These are phyloP conservation scores for Drosera capensis DNA, from an alignment of 148 eudicot species.

Conservation along the genomic window DNA sequence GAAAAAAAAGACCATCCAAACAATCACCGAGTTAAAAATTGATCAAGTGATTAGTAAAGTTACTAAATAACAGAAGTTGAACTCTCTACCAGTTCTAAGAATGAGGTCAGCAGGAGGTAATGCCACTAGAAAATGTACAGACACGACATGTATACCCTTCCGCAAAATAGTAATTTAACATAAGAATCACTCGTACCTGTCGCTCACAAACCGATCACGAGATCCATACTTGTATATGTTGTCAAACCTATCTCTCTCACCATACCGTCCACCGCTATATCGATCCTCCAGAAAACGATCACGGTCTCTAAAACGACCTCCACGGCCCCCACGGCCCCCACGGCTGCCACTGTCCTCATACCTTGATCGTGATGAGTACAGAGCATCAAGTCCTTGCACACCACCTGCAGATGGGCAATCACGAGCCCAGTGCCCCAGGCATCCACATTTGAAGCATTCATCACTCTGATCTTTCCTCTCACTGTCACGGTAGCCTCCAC, in stretches of 20 bases:
- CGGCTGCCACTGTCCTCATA: conserved; percentile 16
- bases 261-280: conserved; percentile 19
- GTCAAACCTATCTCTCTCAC: conserved; percentile 24
- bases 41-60: no score
- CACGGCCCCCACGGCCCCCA: conserved; percentile 14
- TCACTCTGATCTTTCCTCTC: conserved; percentile 18
- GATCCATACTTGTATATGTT: conserved; percentile 21
- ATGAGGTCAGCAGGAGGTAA: no score
- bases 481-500: conserved; percentile 20
- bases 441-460: conserved; percentile 48
- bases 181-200: no score
- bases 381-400: no score
- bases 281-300: conserved; percentile 32
- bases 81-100: no score
- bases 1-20: no score
- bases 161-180: no score
- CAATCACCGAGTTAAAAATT: no score
- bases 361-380: conserved; percentile 16
- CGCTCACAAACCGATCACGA: conserved; percentile 23
- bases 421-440: conserved; percentile 37
- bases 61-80: no score
- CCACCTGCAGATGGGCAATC: conserved; percentile 31
- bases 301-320: conserved; percentile 17
- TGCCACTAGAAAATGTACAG: no score
- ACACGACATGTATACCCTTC: no score